Base-by-base conservation (phyloP, 768 basidiomycete species). In the Amanita molliuscula region DNA sequence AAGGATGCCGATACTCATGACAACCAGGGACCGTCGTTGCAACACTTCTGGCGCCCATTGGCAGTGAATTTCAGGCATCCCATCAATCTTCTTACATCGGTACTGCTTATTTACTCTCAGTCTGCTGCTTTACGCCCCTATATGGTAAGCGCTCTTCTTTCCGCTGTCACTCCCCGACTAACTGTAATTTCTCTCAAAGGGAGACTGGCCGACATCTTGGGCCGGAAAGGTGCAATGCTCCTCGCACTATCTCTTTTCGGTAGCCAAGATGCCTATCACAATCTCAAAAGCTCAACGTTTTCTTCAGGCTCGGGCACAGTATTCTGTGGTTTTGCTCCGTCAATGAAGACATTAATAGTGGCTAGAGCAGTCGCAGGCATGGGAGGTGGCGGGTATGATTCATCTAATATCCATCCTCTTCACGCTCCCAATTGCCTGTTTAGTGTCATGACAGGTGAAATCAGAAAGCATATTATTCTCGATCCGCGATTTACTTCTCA, bases 41-140 rank as follows among this genome's bases (percentile, higher is more conserved):
- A 23, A 93, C 90, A 1, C 75, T 93, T 44, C 68, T 89, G 52
- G 78, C 84, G 36, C 85, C 88, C 50, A 91, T 93, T 55, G 90
- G 89, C 47, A 89, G 85, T 60, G 76, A 86, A 60, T 93, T 90
- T 67, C 73, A 81, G 59, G 84, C 83, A 62, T 83, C 82, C 31
- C 79, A 84, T 59, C 79, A 86, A 55, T 77, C 88, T 11, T 87
- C 87, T 1, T 93, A 94, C 65, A 82, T 96, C 52, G 93, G 88
- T 28, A 91, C 90, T 10, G 77, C 88, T 10, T 93, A 93, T 68
- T 69, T 94, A 55, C 72, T 93, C 40, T 89, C 87, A 47, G 79
- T 92, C 35, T 92, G 90, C 60, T 92, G 88, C 67, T 92, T 93
- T 64, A 91, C 91, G 18, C 92, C 90, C 52, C 66, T 91, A 55